Evolutionary conservation across 208 protist genomes (phyloP).

Genomic region (Leishmania guyanensis): DNA sequence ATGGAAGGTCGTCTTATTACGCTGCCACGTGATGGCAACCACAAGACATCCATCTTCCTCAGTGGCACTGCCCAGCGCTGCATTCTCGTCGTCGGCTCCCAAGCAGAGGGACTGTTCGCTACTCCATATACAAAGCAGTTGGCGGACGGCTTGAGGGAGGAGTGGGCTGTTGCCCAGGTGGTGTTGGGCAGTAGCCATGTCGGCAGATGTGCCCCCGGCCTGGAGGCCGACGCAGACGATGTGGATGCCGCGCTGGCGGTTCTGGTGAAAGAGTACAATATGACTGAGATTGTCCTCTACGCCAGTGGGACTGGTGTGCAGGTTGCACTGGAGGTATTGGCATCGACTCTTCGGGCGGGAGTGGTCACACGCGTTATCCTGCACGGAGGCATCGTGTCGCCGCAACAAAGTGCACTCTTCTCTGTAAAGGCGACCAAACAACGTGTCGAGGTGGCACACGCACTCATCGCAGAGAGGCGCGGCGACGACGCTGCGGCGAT

Average conservation of each 20-base stretch:
- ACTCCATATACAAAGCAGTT: slow-evolving; percentile 64
- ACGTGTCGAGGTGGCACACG: slow-evolving; percentile 36
- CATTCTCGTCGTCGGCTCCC: slow-evolving; percentile 75
- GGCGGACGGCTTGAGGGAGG: slow-evolving; percentile 28
- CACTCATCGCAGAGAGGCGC: slow-evolving; percentile 42
- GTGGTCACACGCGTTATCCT: slow-evolving; percentile 68
- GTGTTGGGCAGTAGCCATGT: slow-evolving; percentile 62
- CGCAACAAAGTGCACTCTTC: slow-evolving; percentile 42
- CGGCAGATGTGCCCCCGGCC: slow-evolving; percentile 56
- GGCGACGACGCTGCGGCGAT: slow-evolving; percentile 56
- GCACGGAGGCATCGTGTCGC: slow-evolving; percentile 58
- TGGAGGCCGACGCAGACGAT: slow-evolving; percentile 71
- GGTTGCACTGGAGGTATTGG: slow-evolving; percentile 62
- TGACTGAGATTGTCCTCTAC: slow-evolving; percentile 69
- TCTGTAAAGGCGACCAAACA: slow-evolving; percentile 25
- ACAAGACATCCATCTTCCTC: slow-evolving; percentile 67
- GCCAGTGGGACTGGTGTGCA: slow-evolving; percentile 78
- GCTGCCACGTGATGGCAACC: slow-evolving; percentile 58
- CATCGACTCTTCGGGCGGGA: slow-evolving; percentile 24
- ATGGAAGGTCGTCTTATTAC: slow-evolving; percentile 62
- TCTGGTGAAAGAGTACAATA: slow-evolving; percentile 49
- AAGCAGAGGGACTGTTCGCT: slow-evolving; percentile 65
- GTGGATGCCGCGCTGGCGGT: slow-evolving; percentile 62
- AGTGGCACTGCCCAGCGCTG: slow-evolving; percentile 49
- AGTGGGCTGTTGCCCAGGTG: slow-evolving; percentile 67